Conservation (phyloP, 148 eudicot genomes). For the Amaranthus cruentus region DNA sequence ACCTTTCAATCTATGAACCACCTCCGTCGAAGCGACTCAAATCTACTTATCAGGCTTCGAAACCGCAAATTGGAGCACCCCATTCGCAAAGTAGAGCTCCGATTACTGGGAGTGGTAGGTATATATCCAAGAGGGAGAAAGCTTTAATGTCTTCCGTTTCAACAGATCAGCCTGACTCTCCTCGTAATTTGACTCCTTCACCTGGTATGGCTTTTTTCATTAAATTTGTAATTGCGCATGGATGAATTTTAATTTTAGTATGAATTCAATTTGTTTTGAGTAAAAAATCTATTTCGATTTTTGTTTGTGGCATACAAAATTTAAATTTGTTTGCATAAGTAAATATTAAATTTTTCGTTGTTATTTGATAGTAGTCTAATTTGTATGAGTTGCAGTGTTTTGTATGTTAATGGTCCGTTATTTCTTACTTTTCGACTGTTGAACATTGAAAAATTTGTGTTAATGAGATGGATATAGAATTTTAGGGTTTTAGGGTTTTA, state of each 20-base stretch:
- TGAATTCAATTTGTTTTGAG: no score
- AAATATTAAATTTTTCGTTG: no score
- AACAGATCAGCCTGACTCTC: not conserved
- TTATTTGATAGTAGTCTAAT: no score
- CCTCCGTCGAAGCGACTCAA: constrained; percentile 27
- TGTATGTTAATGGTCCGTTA: no score
- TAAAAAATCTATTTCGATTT: no score
- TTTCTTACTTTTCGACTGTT: no score
- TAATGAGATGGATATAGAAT: no score
- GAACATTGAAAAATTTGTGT: no score
- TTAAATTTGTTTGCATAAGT: no score
- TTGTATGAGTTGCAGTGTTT: no score
- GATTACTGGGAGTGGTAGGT: constrained; percentile 15
- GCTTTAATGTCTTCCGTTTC: constrained; percentile 31
- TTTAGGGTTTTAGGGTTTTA: no score
- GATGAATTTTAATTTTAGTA: not conserved
- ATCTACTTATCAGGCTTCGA: constrained; percentile 1
- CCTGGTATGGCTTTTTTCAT: constrained; percentile 13
- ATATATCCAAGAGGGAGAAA: constrained; percentile 38
- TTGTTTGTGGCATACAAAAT: no score
- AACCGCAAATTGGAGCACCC: constrained; percentile 18
- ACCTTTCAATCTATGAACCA: not conserved
- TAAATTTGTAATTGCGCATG: not conserved
- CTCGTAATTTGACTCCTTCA: constrained; percentile 5
- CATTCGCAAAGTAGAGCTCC: not conserved